Conservation (phyloP, 2,329 filamentous ascomycete species). For the Claviceps arundinis region DNA sequence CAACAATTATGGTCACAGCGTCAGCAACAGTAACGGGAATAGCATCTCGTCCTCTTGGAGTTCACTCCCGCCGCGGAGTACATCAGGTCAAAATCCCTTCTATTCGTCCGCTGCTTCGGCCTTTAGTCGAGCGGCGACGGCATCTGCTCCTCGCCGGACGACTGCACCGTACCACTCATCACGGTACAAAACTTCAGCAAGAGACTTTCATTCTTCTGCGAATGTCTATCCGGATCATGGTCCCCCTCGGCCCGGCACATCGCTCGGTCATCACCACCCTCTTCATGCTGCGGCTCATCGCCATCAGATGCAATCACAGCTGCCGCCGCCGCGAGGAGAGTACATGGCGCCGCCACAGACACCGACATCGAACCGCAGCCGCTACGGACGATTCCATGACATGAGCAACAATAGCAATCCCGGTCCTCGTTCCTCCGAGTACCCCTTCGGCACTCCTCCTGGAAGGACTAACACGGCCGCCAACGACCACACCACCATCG, state of each 20-base stretch:
- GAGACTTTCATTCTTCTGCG: conserved; percentile 18
- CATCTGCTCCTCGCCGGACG: neutral
- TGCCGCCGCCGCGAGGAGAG: conserved; percentile 8
- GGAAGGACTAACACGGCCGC: neutral
- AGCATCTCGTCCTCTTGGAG: conserved; percentile 9
- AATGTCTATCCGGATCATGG: neutral
- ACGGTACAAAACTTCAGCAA: conserved; percentile 19
- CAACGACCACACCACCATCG: conserved; percentile 5
- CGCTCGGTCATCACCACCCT: conserved; percentile 8
- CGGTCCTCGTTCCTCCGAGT: neutral
- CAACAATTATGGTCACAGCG: neutral
- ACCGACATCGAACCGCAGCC: conserved; percentile 14
- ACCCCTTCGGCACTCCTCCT: neutral
- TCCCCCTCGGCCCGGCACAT: conserved; percentile 8
- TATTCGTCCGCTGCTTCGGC: conserved; percentile 4
- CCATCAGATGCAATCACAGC: neutral
- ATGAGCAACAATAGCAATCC: conserved; percentile 2
- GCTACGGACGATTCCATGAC: conserved; percentile 19
- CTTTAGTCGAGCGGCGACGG: conserved; percentile 3
- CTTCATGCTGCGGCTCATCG: neutral
- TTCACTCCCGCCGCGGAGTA: conserved; percentile 9
- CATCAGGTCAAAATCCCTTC: conserved; percentile 1
- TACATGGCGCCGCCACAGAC: conserved; percentile 17
- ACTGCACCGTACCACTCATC: conserved; percentile 2
- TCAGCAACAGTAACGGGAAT: neutral